Conservation (phyloP, 2,329 filamentous ascomycete species). For the Passalora sequoiae region DNA sequence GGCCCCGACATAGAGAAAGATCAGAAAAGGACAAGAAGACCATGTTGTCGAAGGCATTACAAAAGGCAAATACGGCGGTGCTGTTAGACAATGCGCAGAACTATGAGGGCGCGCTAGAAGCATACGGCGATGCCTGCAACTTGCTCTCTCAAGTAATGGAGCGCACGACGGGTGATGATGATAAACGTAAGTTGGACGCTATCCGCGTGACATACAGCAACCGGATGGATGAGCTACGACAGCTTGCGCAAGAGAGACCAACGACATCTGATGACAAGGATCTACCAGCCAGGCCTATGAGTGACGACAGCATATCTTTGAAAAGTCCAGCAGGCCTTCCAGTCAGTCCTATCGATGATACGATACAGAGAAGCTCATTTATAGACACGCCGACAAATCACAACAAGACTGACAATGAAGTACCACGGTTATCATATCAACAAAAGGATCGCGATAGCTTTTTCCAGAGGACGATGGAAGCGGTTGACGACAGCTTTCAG, state of each 20-base stretch:
- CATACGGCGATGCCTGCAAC: conserved; percentile 85
- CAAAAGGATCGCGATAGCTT: conserved; percentile 28
- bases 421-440: conserved; percentile 25
- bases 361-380: conserved; percentile 36
- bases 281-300: conserved; percentile 65
- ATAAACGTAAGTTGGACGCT: conserved; percentile 82
- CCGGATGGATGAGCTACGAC: conserved; percentile 79
- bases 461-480: conserved; percentile 27
- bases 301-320: conserved; percentile 48
- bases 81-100: conserved; percentile 94
- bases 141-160: conserved; percentile 82
- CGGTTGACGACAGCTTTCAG: conserved; percentile 22
- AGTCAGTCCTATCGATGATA: conserved; percentile 32
- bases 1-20: conserved; percentile 36
- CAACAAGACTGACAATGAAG: conserved; percentile 44
- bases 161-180: conserved; percentile 77
- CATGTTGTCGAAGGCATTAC: conserved; percentile 91
- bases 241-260: conserved; percentile 54
- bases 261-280: conserved; percentile 57
- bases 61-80: conserved; percentile 94
- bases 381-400: conserved; percentile 52
- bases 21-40: conserved; percentile 65
- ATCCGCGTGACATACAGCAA: conserved; percentile 89
- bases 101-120: conserved; percentile 82
- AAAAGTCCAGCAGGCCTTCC: conserved; percentile 21